Conservation (phyloP, 2,329 filamentous ascomycete genomes). For the Graphilbum ipis-grandicollis region DNA sequence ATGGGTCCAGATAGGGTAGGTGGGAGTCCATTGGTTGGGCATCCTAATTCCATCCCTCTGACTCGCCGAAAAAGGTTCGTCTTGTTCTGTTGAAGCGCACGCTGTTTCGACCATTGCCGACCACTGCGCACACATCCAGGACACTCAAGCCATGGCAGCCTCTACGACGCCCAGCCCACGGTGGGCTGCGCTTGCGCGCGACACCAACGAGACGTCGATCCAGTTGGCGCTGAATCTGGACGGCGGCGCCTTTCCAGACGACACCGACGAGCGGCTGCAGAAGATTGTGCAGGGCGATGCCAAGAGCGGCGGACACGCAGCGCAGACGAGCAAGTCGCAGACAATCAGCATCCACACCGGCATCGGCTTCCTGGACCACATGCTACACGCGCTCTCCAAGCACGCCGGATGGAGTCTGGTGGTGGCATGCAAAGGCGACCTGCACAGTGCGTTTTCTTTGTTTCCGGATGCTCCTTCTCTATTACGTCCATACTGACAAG, state of each 20-base stretch:
- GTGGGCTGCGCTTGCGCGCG: slow-evolving; percentile 63
- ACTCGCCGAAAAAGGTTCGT: slow-evolving; percentile 5
- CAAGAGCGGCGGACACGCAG: slow-evolving; percentile 49
- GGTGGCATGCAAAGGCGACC: slow-evolving; percentile 68
- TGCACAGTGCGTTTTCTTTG: slow-evolving; percentile 54
- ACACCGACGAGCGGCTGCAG: slow-evolving; percentile 36
- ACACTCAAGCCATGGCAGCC: slow-evolving; percentile 10
- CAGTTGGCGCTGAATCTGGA: slow-evolving; percentile 85
- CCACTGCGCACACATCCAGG: no score
- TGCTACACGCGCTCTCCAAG: slow-evolving; percentile 93
- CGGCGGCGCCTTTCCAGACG: slow-evolving; percentile 59
- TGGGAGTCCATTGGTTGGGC: slow-evolving; percentile 1
- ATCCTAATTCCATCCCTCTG: slow-evolving; percentile 6
- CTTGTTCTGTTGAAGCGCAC: no score
- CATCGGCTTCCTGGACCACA: slow-evolving; percentile 96
- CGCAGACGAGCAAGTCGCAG: slow-evolving; percentile 70
- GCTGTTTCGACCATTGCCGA: no score
- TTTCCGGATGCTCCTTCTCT: not conserved
- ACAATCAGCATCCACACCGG: slow-evolving; percentile 79
- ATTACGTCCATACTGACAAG: no score
- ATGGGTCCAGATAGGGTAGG: not conserved
- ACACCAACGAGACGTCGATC: slow-evolving; percentile 98
- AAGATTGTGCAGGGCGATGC: slow-evolving; percentile 27
- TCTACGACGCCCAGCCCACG: slow-evolving; percentile 24
- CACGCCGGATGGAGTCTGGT: slow-evolving; percentile 87